Evolutionary conservation across 78 protist genomes (phyloP).

Genomic region (Dictyostelium citrinum): DNA sequence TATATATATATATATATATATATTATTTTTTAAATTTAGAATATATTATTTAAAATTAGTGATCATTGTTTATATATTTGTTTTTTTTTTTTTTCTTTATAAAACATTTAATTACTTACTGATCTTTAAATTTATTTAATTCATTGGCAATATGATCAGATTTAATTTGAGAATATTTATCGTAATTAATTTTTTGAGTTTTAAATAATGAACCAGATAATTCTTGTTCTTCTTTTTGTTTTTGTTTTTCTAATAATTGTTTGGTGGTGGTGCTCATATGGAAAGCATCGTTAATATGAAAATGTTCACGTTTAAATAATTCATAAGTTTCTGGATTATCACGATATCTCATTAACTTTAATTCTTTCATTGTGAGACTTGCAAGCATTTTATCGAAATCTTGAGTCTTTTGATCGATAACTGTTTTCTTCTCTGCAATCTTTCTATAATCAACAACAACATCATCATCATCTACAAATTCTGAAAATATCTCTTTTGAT

Average conservation of each 20-base stretch:
- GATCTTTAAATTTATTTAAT: conserved; percentile 36
- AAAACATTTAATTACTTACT: too few species aligned
- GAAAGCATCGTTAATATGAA: conserved; percentile 22
- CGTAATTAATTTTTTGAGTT: background rate
- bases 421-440: background rate
- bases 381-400: conserved; percentile 61
- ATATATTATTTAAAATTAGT: too few species aligned
- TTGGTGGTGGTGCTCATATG: background rate
- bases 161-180: conserved; percentile 3
- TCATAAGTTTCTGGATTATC: conserved; percentile 22
- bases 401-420: background rate
- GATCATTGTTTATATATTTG: too few species aligned
- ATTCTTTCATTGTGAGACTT: background rate
- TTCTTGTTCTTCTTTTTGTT: background rate
- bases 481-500: background rate
- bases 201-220: conserved; percentile 40
- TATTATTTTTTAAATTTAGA: too few species aligned
- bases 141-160: conserved; percentile 19
- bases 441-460: conserved; percentile 12
- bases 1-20: too few species aligned
- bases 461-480: conserved; percentile 24
- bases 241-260: background rate
- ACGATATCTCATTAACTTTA: conserved; percentile 45
- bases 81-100: too few species aligned
- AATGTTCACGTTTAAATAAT: background rate